These are phyloP conservation scores for Malassezia dermatis DNA, from an alignment of 1,284 basidiomycete species.

Conservation along the genomic window DNA sequence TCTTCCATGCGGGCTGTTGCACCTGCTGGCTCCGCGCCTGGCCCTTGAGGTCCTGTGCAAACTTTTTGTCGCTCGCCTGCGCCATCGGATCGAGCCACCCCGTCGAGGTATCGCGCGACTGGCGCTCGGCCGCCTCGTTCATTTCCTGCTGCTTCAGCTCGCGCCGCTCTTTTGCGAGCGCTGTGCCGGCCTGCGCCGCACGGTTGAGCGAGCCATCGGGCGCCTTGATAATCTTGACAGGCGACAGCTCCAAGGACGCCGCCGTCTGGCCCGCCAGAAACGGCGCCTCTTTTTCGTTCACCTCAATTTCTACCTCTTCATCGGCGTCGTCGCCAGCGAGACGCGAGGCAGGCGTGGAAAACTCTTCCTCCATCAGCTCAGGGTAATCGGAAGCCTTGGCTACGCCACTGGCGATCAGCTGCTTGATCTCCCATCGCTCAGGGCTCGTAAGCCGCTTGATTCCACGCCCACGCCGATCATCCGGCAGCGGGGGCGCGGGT, in stretches of 20 bases:
- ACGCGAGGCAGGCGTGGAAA: constrained; percentile 30
- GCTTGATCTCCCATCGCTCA: constrained; percentile 98
- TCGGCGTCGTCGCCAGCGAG: constrained; percentile 30
- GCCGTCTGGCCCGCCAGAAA: constrained; percentile 95
- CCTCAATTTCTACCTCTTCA: constrained; percentile 82
- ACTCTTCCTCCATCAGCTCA: constrained; percentile 66
- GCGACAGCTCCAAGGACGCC: constrained; percentile 84
- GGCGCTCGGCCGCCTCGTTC: constrained; percentile 85
- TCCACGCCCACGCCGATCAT: constrained; percentile 21
- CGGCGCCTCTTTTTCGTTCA: constrained; percentile 89
- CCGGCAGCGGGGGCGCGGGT: not conserved
- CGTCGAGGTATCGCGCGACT: constrained; percentile 80
- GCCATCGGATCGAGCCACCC: constrained; percentile 99
- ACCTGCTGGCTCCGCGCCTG: constrained; percentile 71
- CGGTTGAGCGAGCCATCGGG: constrained; percentile 62
- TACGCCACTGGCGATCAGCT: constrained; percentile 88
- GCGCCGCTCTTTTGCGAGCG: constrained; percentile 83
- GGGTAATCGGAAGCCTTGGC: constrained; percentile 89
- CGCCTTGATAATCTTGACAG: constrained; percentile 78
- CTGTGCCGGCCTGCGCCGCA: constrained; percentile 83
- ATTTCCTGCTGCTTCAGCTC: constrained; percentile 88
- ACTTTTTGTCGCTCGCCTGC: constrained; percentile 69
- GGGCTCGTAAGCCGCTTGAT: constrained; percentile 89
- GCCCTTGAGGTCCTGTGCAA: constrained; percentile 85
- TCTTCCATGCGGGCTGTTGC: constrained; percentile 77